Conservation (phyloP, 345 rosid genomes). For the Sisymbrium irio region DNA sequence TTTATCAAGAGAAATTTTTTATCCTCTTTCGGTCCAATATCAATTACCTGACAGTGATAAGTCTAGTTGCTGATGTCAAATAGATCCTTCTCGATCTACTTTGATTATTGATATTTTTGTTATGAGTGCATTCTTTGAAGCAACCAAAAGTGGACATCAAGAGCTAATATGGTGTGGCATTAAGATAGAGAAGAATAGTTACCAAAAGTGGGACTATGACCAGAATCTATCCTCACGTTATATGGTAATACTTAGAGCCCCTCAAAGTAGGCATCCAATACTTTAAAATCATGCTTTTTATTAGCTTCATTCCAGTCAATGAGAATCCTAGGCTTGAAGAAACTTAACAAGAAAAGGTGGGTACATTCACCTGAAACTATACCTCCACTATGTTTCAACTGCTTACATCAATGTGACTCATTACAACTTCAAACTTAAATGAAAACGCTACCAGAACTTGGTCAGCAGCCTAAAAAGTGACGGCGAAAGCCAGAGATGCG, state of each 20-base stretch:
- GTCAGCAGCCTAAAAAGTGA: background rate
- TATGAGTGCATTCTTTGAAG: constrained; percentile 4
- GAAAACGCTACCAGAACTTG: background rate
- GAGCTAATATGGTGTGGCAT: constrained; percentile 23
- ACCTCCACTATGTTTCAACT: constrained; percentile 3
- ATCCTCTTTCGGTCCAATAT: constrained; percentile 8
- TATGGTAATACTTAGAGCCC: constrained; percentile 20
- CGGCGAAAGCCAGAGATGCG: background rate
- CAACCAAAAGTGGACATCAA: constrained; percentile 27
- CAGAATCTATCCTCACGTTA: constrained; percentile 20
- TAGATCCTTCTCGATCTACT: constrained; percentile 14
- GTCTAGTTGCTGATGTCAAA: constrained; percentile 1
- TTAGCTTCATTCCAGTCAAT: constrained; percentile 26
- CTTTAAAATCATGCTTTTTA: constrained; percentile 5
- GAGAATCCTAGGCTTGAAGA: constrained; percentile 23
- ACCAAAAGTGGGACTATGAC: constrained; percentile 26
- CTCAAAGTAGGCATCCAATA: constrained; percentile 31
- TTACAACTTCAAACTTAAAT: background rate
- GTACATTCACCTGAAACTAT: constrained; percentile 16
- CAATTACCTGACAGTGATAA: constrained; percentile 15
- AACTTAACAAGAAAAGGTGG: background rate
- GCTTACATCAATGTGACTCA: constrained; percentile 20
- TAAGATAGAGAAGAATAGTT: constrained; percentile 26
- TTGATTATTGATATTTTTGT: constrained; percentile 6
- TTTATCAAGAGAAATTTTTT: background rate